Percentiles rank a stretch among this genome's conserved stretches.
Evolutionary conservation across 1,284 basidiomycete species (phyloP).

Genomic region (Golubevia sp.): DNA sequence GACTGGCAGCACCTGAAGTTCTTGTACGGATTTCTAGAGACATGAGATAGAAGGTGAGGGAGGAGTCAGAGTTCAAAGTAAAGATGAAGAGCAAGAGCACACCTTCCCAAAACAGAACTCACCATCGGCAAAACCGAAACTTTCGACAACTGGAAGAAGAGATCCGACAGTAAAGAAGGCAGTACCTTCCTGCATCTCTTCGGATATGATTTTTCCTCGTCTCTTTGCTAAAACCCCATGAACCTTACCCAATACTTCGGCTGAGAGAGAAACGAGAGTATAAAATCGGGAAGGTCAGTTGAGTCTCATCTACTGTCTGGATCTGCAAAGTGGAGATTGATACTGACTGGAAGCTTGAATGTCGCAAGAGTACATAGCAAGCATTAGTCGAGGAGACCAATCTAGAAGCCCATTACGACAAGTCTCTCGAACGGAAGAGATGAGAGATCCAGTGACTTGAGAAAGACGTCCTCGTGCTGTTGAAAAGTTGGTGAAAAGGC

Average conservation of each 20-base stretch:
- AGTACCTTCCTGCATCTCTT: conserved; percentile 99
- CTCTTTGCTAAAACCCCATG: conserved; percentile 92
- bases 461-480: conserved; percentile 71
- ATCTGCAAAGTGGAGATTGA: neutral
- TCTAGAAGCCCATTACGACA: conserved; percentile 87
- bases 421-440: conserved; percentile 84
- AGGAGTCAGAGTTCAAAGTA: neutral
- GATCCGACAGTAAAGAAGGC: conserved; percentile 90
- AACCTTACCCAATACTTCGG: conserved; percentile 95
- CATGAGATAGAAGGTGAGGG: neutral
- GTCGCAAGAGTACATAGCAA: conserved; percentile 98
- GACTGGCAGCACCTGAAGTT: conserved; percentile 93
- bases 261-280: conserved; percentile 63
- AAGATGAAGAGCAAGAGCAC: neutral
- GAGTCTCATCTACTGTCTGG: too few relatives aligned
- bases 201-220: conserved; percentile 86
- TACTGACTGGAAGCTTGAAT: conserved; percentile 92
- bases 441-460: conserved; percentile 84
- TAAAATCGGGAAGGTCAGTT: too few relatives aligned
- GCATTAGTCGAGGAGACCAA: conserved; percentile 95
- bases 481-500: conserved; percentile 10
- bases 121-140: conserved; percentile 97
- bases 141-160: conserved; percentile 91
- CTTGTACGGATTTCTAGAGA: conserved; percentile 85
- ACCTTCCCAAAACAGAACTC: conserved; percentile 36